Evolutionary conservation across 306 rosid species (phyloP), one percentile per base, ranked within the genome.

Genomic region (Trifolium pratense): DNA sequence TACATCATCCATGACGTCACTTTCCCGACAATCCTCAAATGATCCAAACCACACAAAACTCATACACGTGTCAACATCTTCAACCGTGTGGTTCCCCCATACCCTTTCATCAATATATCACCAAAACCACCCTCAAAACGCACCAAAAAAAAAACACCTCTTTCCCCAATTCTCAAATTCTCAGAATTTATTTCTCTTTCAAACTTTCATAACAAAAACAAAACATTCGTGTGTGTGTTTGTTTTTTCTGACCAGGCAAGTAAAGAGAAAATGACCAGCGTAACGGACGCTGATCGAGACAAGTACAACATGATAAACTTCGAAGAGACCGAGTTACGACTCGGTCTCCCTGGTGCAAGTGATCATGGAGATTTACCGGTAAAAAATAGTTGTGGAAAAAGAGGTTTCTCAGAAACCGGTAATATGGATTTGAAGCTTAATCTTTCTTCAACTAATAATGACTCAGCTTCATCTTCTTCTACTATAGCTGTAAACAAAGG

Each of bases 391-490:
- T 6, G 55, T 37, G 93, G 84, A 7, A 93, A 94, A 84, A 89
- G 97, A 74, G 91, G 90, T 13, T 94, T 94, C 56, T 74, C 87
- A 1, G 70, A 80, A 13, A 80, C 84, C 2, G 11, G 64, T 61
- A 21, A 40, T 31, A 88, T 91, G 37, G 98, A 94, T 87, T 83
- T 91, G 90, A 91, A 94, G 87, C 98, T 94, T 62, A 89, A 91
- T 76, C 84, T 94, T 26, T 91, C 94, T 9, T 83, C 97, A 6
- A 81, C 74, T 26, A 76, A 75, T 26, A 76, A 75, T 18, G 77
- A 71, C 2, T 73, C 71, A 0, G 72, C 1, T 40, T 55, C 59
- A 39, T 9, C 73, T 7, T 81, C 73, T 5, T 81, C 83, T 8
- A 63, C 87, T 52, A 72, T 53, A 1, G 7, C 60, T n/a, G 9